phyloP scores from a whole-genome alignment of 768 basidiomycete genomes.

The Trametes gibbosa region DNA sequence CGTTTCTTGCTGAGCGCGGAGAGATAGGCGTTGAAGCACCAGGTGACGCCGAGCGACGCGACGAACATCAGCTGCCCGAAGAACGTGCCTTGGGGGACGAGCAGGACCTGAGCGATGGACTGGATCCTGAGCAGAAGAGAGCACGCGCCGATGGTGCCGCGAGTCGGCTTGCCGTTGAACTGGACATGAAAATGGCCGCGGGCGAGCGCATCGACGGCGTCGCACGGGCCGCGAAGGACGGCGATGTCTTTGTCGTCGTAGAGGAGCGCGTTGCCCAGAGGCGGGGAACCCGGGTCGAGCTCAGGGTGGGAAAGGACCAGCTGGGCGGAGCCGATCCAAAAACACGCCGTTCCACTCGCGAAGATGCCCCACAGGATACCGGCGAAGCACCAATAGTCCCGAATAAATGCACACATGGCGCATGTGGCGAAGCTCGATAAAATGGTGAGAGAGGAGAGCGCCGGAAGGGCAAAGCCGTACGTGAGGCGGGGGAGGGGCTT shows the following conservation, averaged over 20 bases:
- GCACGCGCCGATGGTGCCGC: constrained; percentile 8
- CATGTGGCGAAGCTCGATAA: constrained; percentile 5
- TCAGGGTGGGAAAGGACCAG: constrained; percentile 9
- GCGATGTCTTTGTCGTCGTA: constrained; percentile 4
- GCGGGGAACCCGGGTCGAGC: constrained; percentile 13
- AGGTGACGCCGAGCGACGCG: constrained; percentile 13
- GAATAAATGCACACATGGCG: constrained; percentile 7
- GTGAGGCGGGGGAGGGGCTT: not conserved
- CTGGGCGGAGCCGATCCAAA: constrained; percentile 13
- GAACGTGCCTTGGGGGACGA: constrained; percentile 18
- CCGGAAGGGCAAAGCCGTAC: not conserved
- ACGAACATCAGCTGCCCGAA: constrained; percentile 20
- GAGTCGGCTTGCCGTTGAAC: constrained; percentile 2
- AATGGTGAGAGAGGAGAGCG: constrained; percentile 6
- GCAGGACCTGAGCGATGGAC: constrained; percentile 15
- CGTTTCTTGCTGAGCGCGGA: constrained; percentile 17
- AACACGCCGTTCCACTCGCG: constrained; percentile 14
- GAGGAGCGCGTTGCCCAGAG: constrained; percentile 7
- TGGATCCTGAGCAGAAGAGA: constrained; percentile 13
- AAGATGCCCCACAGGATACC: constrained; percentile 15
- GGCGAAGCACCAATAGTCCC: constrained; percentile 17
- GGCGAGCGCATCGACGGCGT: constrained; percentile 16
- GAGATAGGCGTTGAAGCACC: constrained; percentile 19
- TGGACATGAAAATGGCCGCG: constrained; percentile 12
- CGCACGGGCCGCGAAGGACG: constrained; percentile 13